phyloP scores from a whole-genome alignment of 2,329 filamentous ascomycete genomes.

The Aspergillus udagawae region DNA sequence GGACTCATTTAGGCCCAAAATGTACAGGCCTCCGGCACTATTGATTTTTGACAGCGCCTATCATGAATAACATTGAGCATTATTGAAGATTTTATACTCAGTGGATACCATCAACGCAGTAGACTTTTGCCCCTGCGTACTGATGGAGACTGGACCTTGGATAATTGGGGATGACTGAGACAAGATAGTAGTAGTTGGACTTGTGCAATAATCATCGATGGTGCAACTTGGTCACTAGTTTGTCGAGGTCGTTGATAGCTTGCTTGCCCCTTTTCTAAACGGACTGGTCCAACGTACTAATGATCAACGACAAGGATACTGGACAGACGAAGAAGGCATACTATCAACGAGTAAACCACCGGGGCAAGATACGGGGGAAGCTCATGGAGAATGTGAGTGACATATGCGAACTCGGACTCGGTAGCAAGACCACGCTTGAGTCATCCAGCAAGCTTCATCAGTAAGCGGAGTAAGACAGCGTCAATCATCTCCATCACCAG shows the following conservation, averaged over 20 bases:
- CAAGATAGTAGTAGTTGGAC: constrained; percentile 1
- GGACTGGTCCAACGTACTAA: neutral
- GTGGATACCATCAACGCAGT: neutral
- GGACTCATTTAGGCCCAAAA: constrained; percentile 8
- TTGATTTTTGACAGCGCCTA: constrained; percentile 19
- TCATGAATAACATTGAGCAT: constrained; percentile 3
- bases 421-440: neutral
- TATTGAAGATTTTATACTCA: neutral
- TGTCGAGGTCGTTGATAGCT: neutral
- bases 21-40: constrained; percentile 18
- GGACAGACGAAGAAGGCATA: neutral
- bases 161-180: constrained; percentile 5
- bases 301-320: neutral
- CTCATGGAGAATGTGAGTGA: too few relatives aligned
- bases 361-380: too few relatives aligned
- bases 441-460: too few relatives aligned
- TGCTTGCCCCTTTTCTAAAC: neutral
- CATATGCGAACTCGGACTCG: neutral
- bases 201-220: constrained; percentile 10
- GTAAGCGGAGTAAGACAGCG: too few relatives aligned
- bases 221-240: constrained; percentile 3
- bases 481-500: too few relatives aligned
- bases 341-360: neutral
- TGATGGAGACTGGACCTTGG: neutral
- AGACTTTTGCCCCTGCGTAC: neutral